Evolutionary conservation across 345 rosid species (phyloP), one percentile per base, ranked within the genome.

Genomic region (Populus deltoides): DNA sequence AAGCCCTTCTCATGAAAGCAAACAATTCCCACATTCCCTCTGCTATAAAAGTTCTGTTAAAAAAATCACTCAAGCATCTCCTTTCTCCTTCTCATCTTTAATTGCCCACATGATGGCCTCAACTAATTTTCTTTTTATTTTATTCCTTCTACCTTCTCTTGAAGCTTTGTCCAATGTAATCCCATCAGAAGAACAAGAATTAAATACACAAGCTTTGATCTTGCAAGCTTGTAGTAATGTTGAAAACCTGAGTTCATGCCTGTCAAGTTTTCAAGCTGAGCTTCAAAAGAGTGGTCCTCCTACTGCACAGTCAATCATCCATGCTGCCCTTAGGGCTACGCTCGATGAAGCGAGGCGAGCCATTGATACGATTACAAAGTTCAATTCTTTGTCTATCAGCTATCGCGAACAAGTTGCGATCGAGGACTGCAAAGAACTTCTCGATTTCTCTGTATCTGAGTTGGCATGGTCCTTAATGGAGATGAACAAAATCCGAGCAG

Each of bases 391-490:
- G 73, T 93, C 97, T 0, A 20, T 89, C 80, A 89, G 88, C 73
- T 89, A 89, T 31, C 96, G 97, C 0, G 98, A 96, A 63, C 97
- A 96, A 55, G 61, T 90, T 0, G 98, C 98, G 0, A 86, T 93
- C 5, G 98, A 88, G 68, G 99, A 96, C 76, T 96, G 99, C 87
- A 89, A 91, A 82, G 97, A 93, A 72, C 97, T 96, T 66, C 84
- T 96, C 0, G 99, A 94, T 80, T 91, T 90, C 86, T 96, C 99
- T 0, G 90, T 96, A 55, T 88, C 99, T 0, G 99, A 96, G 84
- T 81, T 96, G 55, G 97, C 97, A n/a, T 93, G 98, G 99, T 96
- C 98, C 20, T 68, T 93, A 76, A 77, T 73, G 1, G 97, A 89
- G 87, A 95, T 93, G 97, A 88, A 82, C 73, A 86, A 70, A 68